These are phyloP conservation scores for Spinellus fusiger DNA, from an alignment of 192 early-diverging fungal genomes.

Conservation along the genomic window DNA sequence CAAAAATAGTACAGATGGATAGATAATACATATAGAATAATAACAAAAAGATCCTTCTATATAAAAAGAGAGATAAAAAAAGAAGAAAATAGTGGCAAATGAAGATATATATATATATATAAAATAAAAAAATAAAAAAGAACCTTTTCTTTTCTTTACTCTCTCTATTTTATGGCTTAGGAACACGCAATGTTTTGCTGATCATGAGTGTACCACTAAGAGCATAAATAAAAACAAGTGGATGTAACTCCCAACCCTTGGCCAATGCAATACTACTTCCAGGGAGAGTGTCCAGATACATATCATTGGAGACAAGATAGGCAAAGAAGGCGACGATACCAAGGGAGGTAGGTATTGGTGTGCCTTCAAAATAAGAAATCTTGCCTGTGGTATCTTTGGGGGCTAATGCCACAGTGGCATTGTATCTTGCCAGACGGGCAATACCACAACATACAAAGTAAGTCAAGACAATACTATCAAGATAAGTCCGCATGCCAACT, in stretches of 20 bases:
- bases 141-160: neutral
- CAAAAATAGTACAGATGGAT: no score
- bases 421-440: conserved; percentile 81
- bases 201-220: conserved; percentile 79
- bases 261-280: conserved; percentile 51
- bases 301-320: conserved; percentile 42
- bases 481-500: conserved; percentile 76
- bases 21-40: no score
- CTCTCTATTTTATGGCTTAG: conserved; percentile 50
- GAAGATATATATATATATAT: neutral
- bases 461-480: conserved; percentile 70
- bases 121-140: neutral
- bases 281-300: conserved; percentile 44
- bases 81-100: no score
- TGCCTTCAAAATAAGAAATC: conserved; percentile 81
- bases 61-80: no score
- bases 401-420: conserved; percentile 76
- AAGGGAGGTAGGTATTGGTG: conserved; percentile 81
- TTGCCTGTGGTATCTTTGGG: conserved; percentile 76
- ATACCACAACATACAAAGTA: conserved; percentile 87
- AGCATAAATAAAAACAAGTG: conserved; percentile 70
- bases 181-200: conserved; percentile 68
- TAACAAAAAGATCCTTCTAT: no score
- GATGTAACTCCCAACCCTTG: conserved; percentile 68
- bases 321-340: conserved; percentile 61